Conservation (phyloP, 805 yeast species). For the Kazachstania bromeliacearum region DNA sequence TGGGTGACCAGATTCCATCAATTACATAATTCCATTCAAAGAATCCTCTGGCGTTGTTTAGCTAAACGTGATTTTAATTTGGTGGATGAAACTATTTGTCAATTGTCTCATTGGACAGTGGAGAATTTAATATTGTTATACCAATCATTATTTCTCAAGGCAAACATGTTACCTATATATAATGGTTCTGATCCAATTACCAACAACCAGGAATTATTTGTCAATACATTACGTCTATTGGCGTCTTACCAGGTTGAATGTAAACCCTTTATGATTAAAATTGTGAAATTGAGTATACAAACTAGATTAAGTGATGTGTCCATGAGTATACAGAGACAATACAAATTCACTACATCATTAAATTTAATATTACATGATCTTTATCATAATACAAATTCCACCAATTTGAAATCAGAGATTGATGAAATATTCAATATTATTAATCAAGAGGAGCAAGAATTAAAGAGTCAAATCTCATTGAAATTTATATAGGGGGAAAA, state of each 20-base stretch:
- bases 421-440: conserved; percentile 10
- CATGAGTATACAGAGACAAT: conserved; percentile 12
- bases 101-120: conserved; percentile 6
- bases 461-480: conserved; percentile 21
- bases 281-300: conserved; percentile 23
- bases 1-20: conserved; percentile 14
- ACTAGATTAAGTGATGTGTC: conserved; percentile 10
- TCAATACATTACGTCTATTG: conserved; percentile 13
- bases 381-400: conserved; percentile 2
- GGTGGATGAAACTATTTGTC: conserved; percentile 1
- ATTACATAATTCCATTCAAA: conserved; percentile 13
- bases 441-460: conserved; percentile 19
- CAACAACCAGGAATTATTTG: conserved; percentile 16
- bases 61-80: not conserved
- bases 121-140: conserved; percentile 16
- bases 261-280: conserved; percentile 4
- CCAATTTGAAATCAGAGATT: conserved; percentile 9
- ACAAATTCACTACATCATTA: conserved; percentile 22
- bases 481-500: conserved; percentile 20
- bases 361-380: conserved; percentile 19
- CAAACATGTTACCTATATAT: conserved; percentile 12
- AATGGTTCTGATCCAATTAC: not conserved
- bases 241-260: conserved; percentile 6
- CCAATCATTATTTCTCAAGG: conserved; percentile 22
- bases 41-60: conserved; percentile 23